phyloP scores from a whole-genome alignment of 257 asterid species.

The Plantago major region DNA sequence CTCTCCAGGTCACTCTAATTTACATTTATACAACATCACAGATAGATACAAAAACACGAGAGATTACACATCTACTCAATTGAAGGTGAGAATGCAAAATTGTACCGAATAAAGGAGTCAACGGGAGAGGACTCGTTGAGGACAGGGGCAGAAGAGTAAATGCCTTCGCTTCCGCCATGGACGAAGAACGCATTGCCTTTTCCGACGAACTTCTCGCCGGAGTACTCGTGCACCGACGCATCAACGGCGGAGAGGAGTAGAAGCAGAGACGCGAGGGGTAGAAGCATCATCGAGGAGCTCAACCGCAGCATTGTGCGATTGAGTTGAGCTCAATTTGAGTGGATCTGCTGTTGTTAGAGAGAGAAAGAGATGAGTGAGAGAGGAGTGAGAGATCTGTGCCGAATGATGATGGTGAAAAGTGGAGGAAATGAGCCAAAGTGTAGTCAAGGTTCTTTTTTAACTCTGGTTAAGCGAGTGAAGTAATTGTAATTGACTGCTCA shows the following conservation, averaged over 20 bases:
- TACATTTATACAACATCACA: slow-evolving; percentile 15
- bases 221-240: slow-evolving; percentile 82
- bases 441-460: background rate
- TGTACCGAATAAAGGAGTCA: slow-evolving; percentile 78
- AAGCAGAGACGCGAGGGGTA: slow-evolving; percentile 23
- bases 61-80: background rate
- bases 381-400: slow-evolving; percentile 1
- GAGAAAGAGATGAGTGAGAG: background rate
- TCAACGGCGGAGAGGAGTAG: slow-evolving; percentile 23
- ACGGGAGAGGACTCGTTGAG: slow-evolving; percentile 57
- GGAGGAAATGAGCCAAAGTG: background rate
- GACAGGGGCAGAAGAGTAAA: slow-evolving; percentile 63
- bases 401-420: background rate
- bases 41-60: background rate
- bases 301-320: slow-evolving; percentile 40
- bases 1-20: slow-evolving; percentile 16
- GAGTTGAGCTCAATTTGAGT: slow-evolving; percentile 26
- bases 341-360: slow-evolving; percentile 28
- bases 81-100: slow-evolving; percentile 4
- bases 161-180: slow-evolving; percentile 96
- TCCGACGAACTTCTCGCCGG: slow-evolving; percentile 44
- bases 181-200: slow-evolving; percentile 90
- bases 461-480: background rate
- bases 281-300: slow-evolving; percentile 25
- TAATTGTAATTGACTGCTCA: background rate